Evolutionary conservation across 768 basidiomycete species (phyloP).

Genomic region (Boletus reticulatus): DNA sequence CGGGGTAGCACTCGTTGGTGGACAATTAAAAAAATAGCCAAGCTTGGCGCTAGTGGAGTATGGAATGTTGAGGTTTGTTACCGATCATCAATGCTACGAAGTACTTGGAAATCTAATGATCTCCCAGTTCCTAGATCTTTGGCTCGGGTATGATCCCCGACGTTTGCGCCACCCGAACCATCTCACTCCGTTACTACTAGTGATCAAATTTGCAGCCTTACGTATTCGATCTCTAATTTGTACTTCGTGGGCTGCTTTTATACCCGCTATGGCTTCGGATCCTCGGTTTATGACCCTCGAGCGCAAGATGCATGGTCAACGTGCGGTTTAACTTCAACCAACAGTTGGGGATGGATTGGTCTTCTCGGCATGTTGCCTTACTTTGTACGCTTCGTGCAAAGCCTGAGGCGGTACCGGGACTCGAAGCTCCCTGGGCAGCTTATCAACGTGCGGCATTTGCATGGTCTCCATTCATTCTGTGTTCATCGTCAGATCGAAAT

Average conservation of each 20-base stretch:
- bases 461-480: background rate
- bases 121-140: constrained; percentile 78
- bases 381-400: constrained; percentile 77
- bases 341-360: constrained; percentile 62
- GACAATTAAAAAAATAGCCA: constrained; percentile 63
- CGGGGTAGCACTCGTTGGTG: constrained; percentile 58
- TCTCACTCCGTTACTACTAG: constrained; percentile 35
- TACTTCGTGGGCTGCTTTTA: constrained; percentile 79
- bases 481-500: constrained; percentile 1
- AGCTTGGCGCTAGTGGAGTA: constrained; percentile 66
- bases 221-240: constrained; percentile 70
- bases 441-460: constrained; percentile 64
- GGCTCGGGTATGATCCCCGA: constrained; percentile 64
- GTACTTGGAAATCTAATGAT: constrained; percentile 3
- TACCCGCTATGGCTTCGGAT: constrained; percentile 15
- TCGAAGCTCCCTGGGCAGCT: constrained; percentile 73
- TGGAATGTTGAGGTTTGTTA: constrained; percentile 67
- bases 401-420: constrained; percentile 83
- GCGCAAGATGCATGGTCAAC: constrained; percentile 48
- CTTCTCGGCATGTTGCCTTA: constrained; percentile 65
- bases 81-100: background rate
- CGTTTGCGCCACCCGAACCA: background rate
- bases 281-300: constrained; percentile 8
- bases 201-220: constrained; percentile 80
- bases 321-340: constrained; percentile 36